Percentiles rank a stretch among this genome's conserved stretches.
Conservation (phyloP, 2,329 filamentous ascomycete genomes). For the Thielaviopsis musarum region DNA sequence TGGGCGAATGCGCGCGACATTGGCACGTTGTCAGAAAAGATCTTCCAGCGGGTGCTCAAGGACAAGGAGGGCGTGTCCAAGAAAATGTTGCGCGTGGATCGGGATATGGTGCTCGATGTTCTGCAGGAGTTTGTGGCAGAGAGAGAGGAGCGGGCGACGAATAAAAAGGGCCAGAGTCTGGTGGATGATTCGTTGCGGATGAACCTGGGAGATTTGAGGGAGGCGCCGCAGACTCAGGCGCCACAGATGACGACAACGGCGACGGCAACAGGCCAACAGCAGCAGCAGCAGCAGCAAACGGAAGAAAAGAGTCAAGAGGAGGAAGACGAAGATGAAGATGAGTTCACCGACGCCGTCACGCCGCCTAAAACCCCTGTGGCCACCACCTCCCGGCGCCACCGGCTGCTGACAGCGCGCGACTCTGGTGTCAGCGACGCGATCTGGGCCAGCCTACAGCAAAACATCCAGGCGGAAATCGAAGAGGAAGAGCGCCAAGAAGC, state of each 20-base stretch:
- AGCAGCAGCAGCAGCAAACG: background rate
- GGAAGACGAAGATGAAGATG: conserved; percentile 8
- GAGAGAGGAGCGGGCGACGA: conserved; percentile 6
- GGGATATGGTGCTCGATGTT: conserved; percentile 11
- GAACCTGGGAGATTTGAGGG: no score
- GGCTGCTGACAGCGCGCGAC: conserved; percentile 25
- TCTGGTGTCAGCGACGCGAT: conserved; percentile 39
- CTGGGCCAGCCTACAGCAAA: conserved; percentile 42
- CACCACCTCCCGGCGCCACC: background rate
- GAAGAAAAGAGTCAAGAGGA: conserved; percentile 1
- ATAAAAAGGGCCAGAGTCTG: background rate
- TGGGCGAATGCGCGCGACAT: conserved; percentile 53
- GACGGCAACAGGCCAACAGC: background rate
- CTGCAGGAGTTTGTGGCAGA: conserved; percentile 16
- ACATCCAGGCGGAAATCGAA: conserved; percentile 23
- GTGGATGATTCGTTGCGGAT: conserved; percentile 6
- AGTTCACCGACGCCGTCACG: background rate
- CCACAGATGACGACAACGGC: no score
- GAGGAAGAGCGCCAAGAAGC: conserved; percentile 20
- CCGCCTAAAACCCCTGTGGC: no score
- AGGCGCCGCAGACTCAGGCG: no score
- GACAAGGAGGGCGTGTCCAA: conserved; percentile 19
- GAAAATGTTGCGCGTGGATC: conserved; percentile 16
- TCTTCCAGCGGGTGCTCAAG: conserved; percentile 28
- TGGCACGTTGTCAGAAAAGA: conserved; percentile 30